Evolutionary conservation across 768 basidiomycete species (phyloP), one percentile per base, ranked within the genome.

Genomic region (Symmetrospora coprosmae): DNA sequence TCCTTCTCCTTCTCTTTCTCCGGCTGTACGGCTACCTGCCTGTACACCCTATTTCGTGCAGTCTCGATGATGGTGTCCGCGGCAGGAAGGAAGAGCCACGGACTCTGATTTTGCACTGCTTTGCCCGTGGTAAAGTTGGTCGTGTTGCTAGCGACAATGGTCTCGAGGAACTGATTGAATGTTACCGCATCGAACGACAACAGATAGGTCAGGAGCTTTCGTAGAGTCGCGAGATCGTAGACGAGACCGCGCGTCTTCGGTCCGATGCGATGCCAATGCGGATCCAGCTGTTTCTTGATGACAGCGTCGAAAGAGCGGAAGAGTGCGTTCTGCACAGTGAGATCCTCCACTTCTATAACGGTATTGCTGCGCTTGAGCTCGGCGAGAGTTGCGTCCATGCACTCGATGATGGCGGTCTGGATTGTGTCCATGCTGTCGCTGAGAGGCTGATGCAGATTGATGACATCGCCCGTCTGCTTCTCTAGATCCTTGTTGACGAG

Each of bases 211-310:
- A 96, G 80, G 4, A 97, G 78, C 43, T 83, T 81, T 0, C 94
- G 79, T 0, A 99, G 77, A 1, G 83, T 84, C 0, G 85, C 82
- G 17, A 99, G 79, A 70, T 97, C 92, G 50, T 77, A 80, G 8
- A 96, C 88, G 11, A 97, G 80, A 62, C 90, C 87, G 66, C 87
- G 89, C 4, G 91, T 97, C 62, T 81, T 84, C 0, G 87, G 82
- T 0, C 89, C 89, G 27, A 92, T 91, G 73, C 89, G 87, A 72
- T 97, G 90, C 92, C 94, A 97, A 6, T 94, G 84, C 0, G 89
- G 79, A 71, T 94, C 88, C 7, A 97, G 79, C 68, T 91, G 88
- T 31, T 81, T 80, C 2, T 91, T 81, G 2, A 96, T 89, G 49
- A 92, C 78, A 19, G 79, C 74, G 68, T 96, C 91, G 68, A 97